These are phyloP conservation scores for Colletotrichum sp. DNA, from an alignment of 2,329 filamentous ascomycete species.

Conservation along the genomic window DNA sequence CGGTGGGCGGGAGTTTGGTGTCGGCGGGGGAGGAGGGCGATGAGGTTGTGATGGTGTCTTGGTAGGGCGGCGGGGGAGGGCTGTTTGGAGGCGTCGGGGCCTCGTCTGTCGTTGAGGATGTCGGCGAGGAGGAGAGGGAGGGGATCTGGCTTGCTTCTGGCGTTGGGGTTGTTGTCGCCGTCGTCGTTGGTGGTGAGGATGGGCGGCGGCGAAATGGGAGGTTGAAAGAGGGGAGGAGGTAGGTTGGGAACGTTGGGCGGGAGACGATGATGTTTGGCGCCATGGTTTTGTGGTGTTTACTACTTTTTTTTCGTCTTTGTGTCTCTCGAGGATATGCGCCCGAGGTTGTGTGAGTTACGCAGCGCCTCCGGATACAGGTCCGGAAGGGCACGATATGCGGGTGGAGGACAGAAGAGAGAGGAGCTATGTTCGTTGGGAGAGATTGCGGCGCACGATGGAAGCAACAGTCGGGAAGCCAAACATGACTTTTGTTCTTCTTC, in stretches of 20 bases:
- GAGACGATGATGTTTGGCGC: conserved; percentile 40
- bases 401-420: not conserved
- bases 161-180: conserved; percentile 7
- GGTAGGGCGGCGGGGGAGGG: conserved; percentile 27
- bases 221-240: conserved; percentile 56
- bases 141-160: conserved; percentile 30
- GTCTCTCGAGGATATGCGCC: not conserved
- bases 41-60: conserved; percentile 2
- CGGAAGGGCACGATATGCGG: not conserved
- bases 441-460: not conserved
- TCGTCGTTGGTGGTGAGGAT: conserved; percentile 24
- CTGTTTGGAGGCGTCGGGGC: conserved; percentile 25
- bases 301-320: not conserved
- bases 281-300: not conserved
- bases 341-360: not conserved
- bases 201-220: conserved; percentile 51
- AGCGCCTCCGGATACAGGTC: not conserved
- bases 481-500: not conserved
- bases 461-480: not conserved
- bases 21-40: not conserved
- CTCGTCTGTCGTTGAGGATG: conserved; percentile 36
- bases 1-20: not conserved
- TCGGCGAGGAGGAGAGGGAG: conserved; percentile 39
- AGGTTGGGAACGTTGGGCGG: conserved; percentile 53
- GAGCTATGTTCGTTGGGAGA: not conserved